Base-by-base conservation (phyloP, 306 rosid species). In the Sophora flavescens region DNA sequence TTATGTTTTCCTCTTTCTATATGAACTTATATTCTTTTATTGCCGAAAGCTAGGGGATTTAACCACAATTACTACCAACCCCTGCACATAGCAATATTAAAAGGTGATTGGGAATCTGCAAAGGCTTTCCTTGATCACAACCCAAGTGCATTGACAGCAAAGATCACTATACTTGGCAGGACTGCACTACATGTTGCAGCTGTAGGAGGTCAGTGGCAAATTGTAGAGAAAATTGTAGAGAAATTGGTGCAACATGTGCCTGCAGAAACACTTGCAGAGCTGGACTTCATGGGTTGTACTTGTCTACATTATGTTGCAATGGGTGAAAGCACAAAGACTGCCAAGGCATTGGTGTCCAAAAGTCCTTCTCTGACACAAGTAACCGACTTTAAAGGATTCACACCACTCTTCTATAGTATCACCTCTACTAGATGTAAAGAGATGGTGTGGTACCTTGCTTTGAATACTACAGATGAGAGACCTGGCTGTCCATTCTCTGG, bases 371-470 rank as follows among this genome's bases (percentile, higher is more conserved):
- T 89, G 47, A 84, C 89, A 42, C 85, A 81, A 68, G 9, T 78
- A 13, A 6, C 81, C 4, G 79, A 80, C 18, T 76, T 18, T 3
- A 78, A 48, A 15, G 88, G 86, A 14, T 62, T 71, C 75, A 80
- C 91, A 9, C 93, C 91, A 3, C 84, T 89, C 6, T 10, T 78
- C 26, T 44, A 78, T 26, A 87, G 88, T 6, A 70, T 86, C 6
- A 68, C 65, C 10, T 76, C 73, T 47, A 32, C 80, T 2, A 58
- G 52, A 2, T 63, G 74, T 78, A 78, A 78, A 69, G 85, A 89
- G 7, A 81, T 86, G 84, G 84, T 83, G n/a, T 85, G 88, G 93
- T 89, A 75, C 81, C 84, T 89, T 45, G 75, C 84, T 71, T 83
- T 65, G 77, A 72, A 50, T 41, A 87, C 89, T 54, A 79, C 89